Conservation (phyloP, 129 eudicot genomes). For the Lactuca sativa region DNA sequence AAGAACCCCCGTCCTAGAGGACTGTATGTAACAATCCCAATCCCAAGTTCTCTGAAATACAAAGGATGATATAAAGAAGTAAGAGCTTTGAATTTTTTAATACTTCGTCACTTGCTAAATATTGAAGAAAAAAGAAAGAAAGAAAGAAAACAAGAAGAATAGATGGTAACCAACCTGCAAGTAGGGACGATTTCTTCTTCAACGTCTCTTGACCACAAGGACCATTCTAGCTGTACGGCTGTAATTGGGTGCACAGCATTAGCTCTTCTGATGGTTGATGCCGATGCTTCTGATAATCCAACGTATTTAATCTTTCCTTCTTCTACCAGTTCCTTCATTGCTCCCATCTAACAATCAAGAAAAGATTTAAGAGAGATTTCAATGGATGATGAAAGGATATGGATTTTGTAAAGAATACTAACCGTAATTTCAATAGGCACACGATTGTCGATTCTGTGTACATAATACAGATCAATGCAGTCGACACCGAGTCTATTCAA, state of each 20-base stretch:
- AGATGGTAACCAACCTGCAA: conserved; percentile 44
- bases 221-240: conserved; percentile 67
- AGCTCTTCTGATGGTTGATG: conserved; percentile 71
- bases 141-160: background rate
- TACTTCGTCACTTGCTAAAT: background rate
- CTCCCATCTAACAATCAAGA: conserved; percentile 52
- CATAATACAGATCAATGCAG: conserved; percentile 53
- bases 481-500: conserved; percentile 46
- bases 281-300: conserved; percentile 60
- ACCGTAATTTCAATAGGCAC: conserved; percentile 63
- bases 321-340: conserved; percentile 58
- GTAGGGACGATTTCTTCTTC: conserved; percentile 66
- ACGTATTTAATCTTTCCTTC: conserved; percentile 65
- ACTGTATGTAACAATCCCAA: too few species aligned
- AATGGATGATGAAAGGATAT: too few species aligned
- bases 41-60: conserved; percentile 36
- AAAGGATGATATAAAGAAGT: conserved; percentile 12
- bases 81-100: background rate
- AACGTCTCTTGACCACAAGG: conserved; percentile 65
- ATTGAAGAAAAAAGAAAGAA: background rate
- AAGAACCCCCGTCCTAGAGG: too few species aligned
- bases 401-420: background rate
- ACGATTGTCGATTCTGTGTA: conserved; percentile 43
- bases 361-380: background rate
- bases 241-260: conserved; percentile 65